Base-by-base conservation (phyloP, 2,329 filamentous ascomycete genomes). In the Sporothrix protearum region DNA sequence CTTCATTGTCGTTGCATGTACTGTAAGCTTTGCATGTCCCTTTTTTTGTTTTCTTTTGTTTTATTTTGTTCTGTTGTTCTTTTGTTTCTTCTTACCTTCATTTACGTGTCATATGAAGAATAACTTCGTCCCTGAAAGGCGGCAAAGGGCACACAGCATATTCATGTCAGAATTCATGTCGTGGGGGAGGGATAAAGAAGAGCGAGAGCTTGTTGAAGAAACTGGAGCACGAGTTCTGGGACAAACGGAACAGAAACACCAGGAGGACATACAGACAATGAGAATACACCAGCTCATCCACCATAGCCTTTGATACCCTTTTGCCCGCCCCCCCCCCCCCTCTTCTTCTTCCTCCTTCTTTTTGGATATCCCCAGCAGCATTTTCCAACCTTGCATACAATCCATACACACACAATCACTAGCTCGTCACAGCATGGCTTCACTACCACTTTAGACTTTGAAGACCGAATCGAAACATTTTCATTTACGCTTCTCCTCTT, bases 291-390 rank as follows among this genome's bases (percentile, higher is more conserved):
- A 39, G 36, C 28, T 4, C 39, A 2, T 47, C 42, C 10, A 66
- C 63, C 42, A 66, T 25, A 42, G 8, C 42, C 42, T 33, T 66
- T 49, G 63, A 49, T 66, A 66, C 63, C 63, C 63, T 49, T n/a
- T 25, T 36, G 6, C 30, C 16, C 5, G 2, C 4, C 5, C 16
- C 9, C 12, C 51, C 22, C 16, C n/a, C 30, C 12, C 55, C 30
- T 16, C 4, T 36, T 36, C 6, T 9, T 30, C 12, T 39, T 59
- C 28, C 33, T 33, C 12, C 36, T 63, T 39, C 25, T 2, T 47
- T 47, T 64, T 30, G 61, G 39, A 64, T 64, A 45, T 47, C 3
- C 45, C 8, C 30, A n/a, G 57, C n/a, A n/a, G n/a, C n/a, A 19
- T 30, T 47, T 25, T 64, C 57, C 33, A 36, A n/a, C n/a, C 33